Evolutionary conservation across 495 filamentous ascomycete genomes (phyloP), one percentile per base, ranked within the genome.

Genomic region (Lasiosphaeria miniovina): DNA sequence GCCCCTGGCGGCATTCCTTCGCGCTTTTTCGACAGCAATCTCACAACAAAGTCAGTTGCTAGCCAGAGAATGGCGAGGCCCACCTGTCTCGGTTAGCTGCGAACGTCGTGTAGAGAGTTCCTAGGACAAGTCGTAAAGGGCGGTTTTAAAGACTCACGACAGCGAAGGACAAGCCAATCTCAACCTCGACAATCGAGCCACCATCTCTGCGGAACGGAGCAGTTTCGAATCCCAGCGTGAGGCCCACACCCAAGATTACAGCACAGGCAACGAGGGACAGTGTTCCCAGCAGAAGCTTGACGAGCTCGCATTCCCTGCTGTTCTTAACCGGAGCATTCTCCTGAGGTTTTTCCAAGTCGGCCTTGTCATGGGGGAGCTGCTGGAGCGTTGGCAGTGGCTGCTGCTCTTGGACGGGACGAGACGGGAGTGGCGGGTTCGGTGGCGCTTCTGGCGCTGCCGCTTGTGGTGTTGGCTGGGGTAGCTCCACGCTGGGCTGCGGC

Each of bases 51-150:
- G 53, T 79, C 75, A 43, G 70, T 50, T 6, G 60, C 43, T n/a
- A 69, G 69, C 67, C 76, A 74, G 24, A 78, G 12, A 8, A 75
- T 64, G 2, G 74, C 68, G 4, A 67, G 57, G 36, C 66, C 68
- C 36, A 63, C 68, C 70, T 74, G 15, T 43, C 10, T 45, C 3
- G 5, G 48, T 33, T n/a, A 71, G 55, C 43, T 14, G 43, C 43
- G 12, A 5, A n/a, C 15, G 43, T 46, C 43, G 24, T 24, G 24
- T 24, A 24, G 24, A 24, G 24, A 24, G 24, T 24, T 24, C 24
- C 24, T 24, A 2, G 24, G 24, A 24, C 24, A 24, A 24, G 24
- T 24, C 24, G 24, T 24, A 24, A 24, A 2, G 24, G 24, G 24
- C 24, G 24, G 24, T 24, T 24, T 24, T 24, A 24, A 24, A n/a